Evolutionary conservation across 208 protist species (phyloP).

Genomic region (Endotrypanum monterogeii): DNA sequence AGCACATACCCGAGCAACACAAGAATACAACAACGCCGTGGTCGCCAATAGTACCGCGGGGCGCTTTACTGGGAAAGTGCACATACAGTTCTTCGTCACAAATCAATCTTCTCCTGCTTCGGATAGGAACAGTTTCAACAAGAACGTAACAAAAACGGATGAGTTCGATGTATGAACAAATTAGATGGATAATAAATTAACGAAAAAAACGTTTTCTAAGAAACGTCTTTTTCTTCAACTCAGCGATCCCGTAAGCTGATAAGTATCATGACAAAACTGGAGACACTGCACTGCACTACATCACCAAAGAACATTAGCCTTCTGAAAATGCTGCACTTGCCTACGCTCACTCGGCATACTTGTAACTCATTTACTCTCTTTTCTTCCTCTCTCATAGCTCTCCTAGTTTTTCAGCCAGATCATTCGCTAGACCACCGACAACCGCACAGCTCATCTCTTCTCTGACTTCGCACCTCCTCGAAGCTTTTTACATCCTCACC

Average conservation of each 20-base stretch:
- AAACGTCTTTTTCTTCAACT: not conserved
- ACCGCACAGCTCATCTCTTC: not conserved
- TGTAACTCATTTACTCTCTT: not conserved
- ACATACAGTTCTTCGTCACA: no score
- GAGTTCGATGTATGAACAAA: no score
- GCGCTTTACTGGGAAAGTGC: no score
- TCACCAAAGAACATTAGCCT: not conserved
- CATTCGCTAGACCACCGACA: not conserved
- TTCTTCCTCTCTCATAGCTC: not conserved
- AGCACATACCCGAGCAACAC: no score
- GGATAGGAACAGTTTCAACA: no score
- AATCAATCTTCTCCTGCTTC: no score
- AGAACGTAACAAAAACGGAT: no score
- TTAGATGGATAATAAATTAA: no score
- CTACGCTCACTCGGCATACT: not conserved
- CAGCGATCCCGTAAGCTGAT: not conserved
- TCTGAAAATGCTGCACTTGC: not conserved
- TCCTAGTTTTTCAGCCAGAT: not conserved
- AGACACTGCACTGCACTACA: not conserved
- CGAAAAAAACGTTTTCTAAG: no score
- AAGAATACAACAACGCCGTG: no score
- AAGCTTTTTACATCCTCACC: not conserved
- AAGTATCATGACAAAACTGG: no score
- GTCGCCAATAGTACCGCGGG: no score
- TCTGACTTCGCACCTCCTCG: not conserved